phyloP scores from a whole-genome alignment of 1,284 basidiomycete genomes.

The Papiliotrema nemorosa region DNA sequence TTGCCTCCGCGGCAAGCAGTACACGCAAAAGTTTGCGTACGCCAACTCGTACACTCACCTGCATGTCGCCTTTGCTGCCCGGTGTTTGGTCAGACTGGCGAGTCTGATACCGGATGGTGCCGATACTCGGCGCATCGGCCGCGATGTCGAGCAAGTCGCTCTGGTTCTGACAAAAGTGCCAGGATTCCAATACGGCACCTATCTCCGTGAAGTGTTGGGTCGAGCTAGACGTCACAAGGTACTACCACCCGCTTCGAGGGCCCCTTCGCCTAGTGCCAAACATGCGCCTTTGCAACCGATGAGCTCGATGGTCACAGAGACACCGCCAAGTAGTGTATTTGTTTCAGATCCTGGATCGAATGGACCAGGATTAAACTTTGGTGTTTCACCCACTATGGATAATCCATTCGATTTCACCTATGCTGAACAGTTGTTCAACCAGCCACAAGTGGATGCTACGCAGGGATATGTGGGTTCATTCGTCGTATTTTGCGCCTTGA shows the following conservation, averaged over 20 bases:
- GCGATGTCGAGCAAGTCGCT: slow-evolving; percentile 40
- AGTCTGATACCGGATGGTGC: slow-evolving; percentile 36
- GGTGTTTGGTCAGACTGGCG: slow-evolving; percentile 40
- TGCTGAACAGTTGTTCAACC: slow-evolving; percentile 36
- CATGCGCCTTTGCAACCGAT: not conserved
- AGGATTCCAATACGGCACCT: slow-evolving; percentile 37
- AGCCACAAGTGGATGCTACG: not conserved
- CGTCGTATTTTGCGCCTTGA: not conserved
- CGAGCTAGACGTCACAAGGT: slow-evolving; percentile 31
- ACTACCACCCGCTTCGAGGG: slow-evolving; percentile 30
- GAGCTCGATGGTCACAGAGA: not conserved
- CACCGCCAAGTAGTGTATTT: not conserved
- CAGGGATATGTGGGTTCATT: slow-evolving; percentile 8
- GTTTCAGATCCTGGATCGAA: not conserved
- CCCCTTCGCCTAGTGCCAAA: slow-evolving; percentile 17
- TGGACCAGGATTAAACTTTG: slow-evolving; percentile 2
- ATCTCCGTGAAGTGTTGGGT: slow-evolving; percentile 33
- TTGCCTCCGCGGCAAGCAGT: slow-evolving; percentile 24
- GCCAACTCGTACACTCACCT: slow-evolving; percentile 36
- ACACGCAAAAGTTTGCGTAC: slow-evolving; percentile 23
- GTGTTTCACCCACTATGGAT: not conserved
- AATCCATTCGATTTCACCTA: slow-evolving; percentile 32
- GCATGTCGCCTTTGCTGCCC: slow-evolving; percentile 37
- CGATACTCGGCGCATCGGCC: slow-evolving; percentile 33
- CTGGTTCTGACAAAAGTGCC: slow-evolving; percentile 34